Conservation (phyloP, 2,329 filamentous ascomycete species). For the Cladorrhinum sp. region DNA sequence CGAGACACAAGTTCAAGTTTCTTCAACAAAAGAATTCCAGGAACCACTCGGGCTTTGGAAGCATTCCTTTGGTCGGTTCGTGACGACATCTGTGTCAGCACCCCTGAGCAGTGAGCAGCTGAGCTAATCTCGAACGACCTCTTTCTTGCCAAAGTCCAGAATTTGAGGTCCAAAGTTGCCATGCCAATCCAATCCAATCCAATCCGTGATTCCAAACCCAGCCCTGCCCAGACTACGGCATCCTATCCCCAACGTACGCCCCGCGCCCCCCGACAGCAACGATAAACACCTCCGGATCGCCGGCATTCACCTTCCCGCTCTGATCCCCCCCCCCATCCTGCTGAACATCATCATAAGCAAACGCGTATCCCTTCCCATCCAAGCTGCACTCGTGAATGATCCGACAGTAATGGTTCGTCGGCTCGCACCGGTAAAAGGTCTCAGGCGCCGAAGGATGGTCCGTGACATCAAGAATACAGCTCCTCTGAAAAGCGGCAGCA, state of each 20-base stretch:
- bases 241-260: conserved; percentile 28
- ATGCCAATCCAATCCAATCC: no score
- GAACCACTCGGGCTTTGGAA: no score
- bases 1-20: no score
- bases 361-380: conserved; percentile 57
- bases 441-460: conserved; percentile 37
- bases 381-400: conserved; percentile 54
- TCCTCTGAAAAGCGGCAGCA: conserved; percentile 53
- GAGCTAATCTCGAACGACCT: no score
- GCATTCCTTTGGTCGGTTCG: no score
- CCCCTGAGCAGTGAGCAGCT: no score
- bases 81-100: no score
- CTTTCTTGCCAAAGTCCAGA: no score
- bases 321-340: conserved; percentile 50
- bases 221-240: no score
- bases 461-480: conserved; percentile 46
- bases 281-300: conserved; percentile 46
- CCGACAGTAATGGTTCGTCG: conserved; percentile 57
- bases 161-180: no score
- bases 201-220: background rate
- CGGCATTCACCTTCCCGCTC: conserved; percentile 53
- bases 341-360: conserved; percentile 60
- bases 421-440: conserved; percentile 38
- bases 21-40: no score
- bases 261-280: conserved; percentile 48